Conservation (phyloP, 176 grass and related monocot genomes). For the Phragmites australis region DNA sequence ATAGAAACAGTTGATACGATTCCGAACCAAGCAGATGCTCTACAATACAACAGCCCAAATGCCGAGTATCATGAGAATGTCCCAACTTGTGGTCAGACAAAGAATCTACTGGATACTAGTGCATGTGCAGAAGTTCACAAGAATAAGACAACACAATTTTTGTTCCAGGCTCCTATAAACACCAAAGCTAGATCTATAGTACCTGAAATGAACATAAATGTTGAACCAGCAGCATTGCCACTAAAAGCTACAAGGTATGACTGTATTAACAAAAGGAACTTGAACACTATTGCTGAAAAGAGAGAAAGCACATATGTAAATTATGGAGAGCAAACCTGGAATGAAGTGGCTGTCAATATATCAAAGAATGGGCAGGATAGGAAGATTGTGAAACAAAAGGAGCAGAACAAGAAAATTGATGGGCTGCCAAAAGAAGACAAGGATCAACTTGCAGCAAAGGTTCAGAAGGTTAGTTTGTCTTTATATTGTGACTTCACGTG, state of each 20-base stretch:
- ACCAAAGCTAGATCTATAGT: background rate
- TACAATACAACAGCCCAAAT: constrained; percentile 2
- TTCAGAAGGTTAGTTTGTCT: constrained; percentile 59
- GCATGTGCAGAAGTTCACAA: background rate
- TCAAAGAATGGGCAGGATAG: constrained; percentile 40
- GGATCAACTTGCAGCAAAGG: constrained; percentile 33
- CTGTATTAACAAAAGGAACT: constrained; percentile 7
- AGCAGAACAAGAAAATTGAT: constrained; percentile 45
- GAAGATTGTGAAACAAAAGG: constrained; percentile 47
- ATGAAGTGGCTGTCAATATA: constrained; percentile 6
- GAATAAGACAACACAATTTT: constrained; percentile 3
- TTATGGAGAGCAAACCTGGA: constrained; percentile 1
- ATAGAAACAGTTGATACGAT: constrained; percentile 2
- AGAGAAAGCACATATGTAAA: constrained; percentile 24
- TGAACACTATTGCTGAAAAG: constrained; percentile 32
- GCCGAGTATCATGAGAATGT: constrained; percentile 6
- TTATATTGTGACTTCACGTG: background rate
- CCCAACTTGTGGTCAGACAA: constrained; percentile 28
- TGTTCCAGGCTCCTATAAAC: constrained; percentile 8
- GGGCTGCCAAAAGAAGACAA: constrained; percentile 54
- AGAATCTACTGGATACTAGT: background rate
- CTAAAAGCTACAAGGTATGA: background rate
- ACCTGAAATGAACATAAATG: constrained; percentile 21
- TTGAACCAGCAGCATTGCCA: constrained; percentile 23
- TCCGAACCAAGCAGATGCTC: constrained; percentile 30